These are phyloP conservation scores for Saxophila tyrrhenica DNA, from an alignment of 495 filamentous ascomycete genomes.

Conservation along the genomic window DNA sequence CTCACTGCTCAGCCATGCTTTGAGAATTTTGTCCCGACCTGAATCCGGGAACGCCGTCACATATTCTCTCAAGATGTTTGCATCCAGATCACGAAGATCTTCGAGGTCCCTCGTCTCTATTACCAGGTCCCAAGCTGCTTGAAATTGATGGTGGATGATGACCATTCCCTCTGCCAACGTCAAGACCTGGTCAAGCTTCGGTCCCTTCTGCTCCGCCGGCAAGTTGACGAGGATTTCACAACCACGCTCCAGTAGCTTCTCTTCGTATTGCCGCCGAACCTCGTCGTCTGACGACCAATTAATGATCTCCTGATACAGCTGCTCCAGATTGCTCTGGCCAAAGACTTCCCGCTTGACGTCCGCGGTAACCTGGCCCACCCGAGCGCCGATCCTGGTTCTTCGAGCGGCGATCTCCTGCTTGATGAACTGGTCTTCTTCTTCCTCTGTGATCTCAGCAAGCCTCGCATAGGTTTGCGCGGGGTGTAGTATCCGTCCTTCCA, in stretches of 20 bases:
- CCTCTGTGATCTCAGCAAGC: constrained; percentile 74
- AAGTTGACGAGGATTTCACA: constrained; percentile 63
- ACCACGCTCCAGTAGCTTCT: constrained; percentile 73
- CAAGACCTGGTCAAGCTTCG: constrained; percentile 57
- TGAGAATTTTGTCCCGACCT: constrained; percentile 68
- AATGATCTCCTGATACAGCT: constrained; percentile 67
- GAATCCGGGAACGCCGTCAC: constrained; percentile 72
- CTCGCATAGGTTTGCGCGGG: constrained; percentile 71
- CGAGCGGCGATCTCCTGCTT: constrained; percentile 85
- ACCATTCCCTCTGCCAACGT: constrained; percentile 81
- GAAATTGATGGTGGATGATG: constrained; percentile 85
- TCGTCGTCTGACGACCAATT: constrained; percentile 87
- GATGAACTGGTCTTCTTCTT: constrained; percentile 80
- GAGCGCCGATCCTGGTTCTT: constrained; percentile 76
- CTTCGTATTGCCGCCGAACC: constrained; percentile 70
- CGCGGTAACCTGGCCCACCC: constrained; percentile 63
- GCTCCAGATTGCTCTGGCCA: constrained; percentile 54
- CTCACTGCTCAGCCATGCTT: constrained; percentile 69
- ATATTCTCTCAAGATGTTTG: constrained; percentile 62
- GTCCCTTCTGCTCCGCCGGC: constrained; percentile 49
- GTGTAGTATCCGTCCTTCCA: constrained; percentile 76
- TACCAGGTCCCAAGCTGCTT: constrained; percentile 78
- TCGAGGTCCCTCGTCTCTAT: constrained; percentile 82
- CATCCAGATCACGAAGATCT: constrained; percentile 53
- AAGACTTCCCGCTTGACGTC: constrained; percentile 84